Base-by-base conservation (phyloP, 2,329 filamentous ascomycete genomes). In the Talaromyces sp. region DNA sequence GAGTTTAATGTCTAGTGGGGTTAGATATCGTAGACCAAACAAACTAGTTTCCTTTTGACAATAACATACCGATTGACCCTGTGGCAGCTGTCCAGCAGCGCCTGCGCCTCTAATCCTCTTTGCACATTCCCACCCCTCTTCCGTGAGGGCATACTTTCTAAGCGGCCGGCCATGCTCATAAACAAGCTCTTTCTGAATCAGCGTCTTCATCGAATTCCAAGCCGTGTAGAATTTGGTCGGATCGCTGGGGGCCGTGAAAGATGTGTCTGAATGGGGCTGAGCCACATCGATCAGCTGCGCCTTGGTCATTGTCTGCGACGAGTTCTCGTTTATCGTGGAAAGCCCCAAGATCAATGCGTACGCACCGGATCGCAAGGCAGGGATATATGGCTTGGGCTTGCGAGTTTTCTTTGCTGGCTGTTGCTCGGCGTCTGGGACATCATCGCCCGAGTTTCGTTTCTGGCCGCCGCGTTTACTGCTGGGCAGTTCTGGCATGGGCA, bases 141-240 rank as follows among this genome's bases (percentile, higher is more conserved):
- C 89, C 0, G 90, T 91, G 40, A 95, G 76, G 1, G 82, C 80
- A 70, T 92, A 95, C 65, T 83, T 85, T 63, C 86, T 84, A 18
- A 86, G 74, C 0, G 89, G 90, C 16, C 88, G 82, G 0, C 89
- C 88, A 59, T 85, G 86, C 66, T 90, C 87, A 61, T 87, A 87
- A 0, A 93, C 89, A 3, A 93, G 77, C 61, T 92, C 89, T 70
- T 93, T 92, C 59, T 86, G 81, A 5, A 87, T 67, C 34, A 95
- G 76, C 0, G 88, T 91, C 70, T 90, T 91, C 83, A 94, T 92
- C 1, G 90, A 92, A 68, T 85, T 89, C 90, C 90, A 95, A 0
- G 91, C 91, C 0, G 90, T 94, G 68, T 91, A 90, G 68, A 85
- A 90, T 61, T 87, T 89, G 10, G 82, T 87, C 0, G 89, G 80